A percentile compares a stretch with the other conserved stretches of the same genome.
Evolutionary conservation across 1,139 yeast genomes (phyloP).

Genomic region (Geotrichum aggregatum): DNA sequence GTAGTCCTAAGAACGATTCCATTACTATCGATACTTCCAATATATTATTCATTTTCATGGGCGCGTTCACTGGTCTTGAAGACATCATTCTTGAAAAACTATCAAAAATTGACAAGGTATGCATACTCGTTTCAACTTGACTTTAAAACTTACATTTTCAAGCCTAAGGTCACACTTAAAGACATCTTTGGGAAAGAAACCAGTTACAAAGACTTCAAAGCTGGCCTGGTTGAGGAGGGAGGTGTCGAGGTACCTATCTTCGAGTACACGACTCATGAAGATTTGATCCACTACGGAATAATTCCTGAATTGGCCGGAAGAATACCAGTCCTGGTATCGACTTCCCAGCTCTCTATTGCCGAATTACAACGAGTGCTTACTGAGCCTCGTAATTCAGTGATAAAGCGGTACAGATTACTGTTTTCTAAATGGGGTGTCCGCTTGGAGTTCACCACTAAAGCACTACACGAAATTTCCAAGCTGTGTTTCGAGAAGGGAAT

Average conservation of each 20-base stretch:
- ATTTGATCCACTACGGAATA: conserved; percentile 47
- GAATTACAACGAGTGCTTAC: conserved; percentile 47
- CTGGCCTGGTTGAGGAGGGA: conserved; percentile 31
- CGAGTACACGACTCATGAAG: conserved; percentile 46
- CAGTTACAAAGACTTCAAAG: conserved; percentile 21
- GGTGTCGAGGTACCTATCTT: conserved; percentile 42
- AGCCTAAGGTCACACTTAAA: conserved; percentile 21
- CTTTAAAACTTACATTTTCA: conserved; percentile 19
- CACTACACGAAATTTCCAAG: conserved; percentile 45
- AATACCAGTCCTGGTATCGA: conserved; percentile 49
- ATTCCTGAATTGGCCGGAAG: conserved; percentile 55
- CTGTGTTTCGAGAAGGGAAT: conserved; percentile 47
- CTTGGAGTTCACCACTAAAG: conserved; percentile 45
- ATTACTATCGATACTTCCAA: conserved; percentile 50
- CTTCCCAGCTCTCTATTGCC: conserved; percentile 43
- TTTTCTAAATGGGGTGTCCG: conserved; percentile 49
- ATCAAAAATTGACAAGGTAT: conserved; percentile 17
- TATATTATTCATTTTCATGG: conserved; percentile 51
- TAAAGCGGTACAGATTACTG: conserved; percentile 48
- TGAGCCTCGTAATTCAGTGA: conserved; percentile 50
- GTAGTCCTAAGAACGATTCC: conserved; percentile 38
- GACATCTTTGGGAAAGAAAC: conserved; percentile 21
- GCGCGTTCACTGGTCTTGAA: conserved; percentile 55
- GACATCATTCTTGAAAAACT: conserved; percentile 38
- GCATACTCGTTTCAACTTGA: background rate